phyloP scores from a whole-genome alignment of 208 protist genomes.

The Spongospora subterranea region DNA sequence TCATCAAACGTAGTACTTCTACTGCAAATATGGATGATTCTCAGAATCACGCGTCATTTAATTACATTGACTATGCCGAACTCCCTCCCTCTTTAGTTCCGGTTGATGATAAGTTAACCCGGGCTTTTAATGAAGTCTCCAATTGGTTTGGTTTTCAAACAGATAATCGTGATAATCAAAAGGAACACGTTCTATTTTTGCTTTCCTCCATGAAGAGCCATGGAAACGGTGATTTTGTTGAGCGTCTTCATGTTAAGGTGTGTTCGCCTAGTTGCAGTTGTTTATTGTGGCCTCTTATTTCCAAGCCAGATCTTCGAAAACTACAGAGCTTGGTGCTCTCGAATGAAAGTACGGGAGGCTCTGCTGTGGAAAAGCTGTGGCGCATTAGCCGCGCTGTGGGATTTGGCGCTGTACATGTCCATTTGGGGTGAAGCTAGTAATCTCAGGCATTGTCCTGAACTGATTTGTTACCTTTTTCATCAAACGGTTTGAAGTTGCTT shows the following conservation, averaged over 20 bases:
- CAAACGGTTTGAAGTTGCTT: neutral
- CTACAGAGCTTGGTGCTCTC: slow-evolving; percentile 57
- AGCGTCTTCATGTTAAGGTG: slow-evolving; percentile 43
- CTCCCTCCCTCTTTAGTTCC: neutral
- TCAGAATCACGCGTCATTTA: neutral
- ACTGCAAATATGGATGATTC: neutral
- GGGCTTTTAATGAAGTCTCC: slow-evolving; percentile 24
- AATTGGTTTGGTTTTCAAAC: slow-evolving; percentile 63
- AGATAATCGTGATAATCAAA: slow-evolving; percentile 49
- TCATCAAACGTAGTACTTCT: slow-evolving; percentile 55
- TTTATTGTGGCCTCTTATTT: neutral
- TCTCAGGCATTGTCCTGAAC: slow-evolving; percentile 65
- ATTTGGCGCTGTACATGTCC: slow-evolving; percentile 57
- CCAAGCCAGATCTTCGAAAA: slow-evolving; percentile 26
- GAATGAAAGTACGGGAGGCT: slow-evolving; percentile 4
- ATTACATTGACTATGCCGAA: slow-evolving; percentile 31
- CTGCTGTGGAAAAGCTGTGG: neutral
- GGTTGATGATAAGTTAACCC: neutral
- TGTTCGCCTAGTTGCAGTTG: neutral
- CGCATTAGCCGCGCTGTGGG: neutral
- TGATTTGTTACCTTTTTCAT: slow-evolving; percentile 66
- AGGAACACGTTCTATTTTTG: slow-evolving; percentile 61
- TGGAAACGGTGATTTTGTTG: slow-evolving; percentile 9
- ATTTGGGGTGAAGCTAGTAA: slow-evolving; percentile 66
- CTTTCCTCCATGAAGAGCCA: slow-evolving; percentile 53